Evolutionary conservation across 2,329 filamentous ascomycete species (phyloP).

Genomic region (Diaporthe citriasiana): DNA sequence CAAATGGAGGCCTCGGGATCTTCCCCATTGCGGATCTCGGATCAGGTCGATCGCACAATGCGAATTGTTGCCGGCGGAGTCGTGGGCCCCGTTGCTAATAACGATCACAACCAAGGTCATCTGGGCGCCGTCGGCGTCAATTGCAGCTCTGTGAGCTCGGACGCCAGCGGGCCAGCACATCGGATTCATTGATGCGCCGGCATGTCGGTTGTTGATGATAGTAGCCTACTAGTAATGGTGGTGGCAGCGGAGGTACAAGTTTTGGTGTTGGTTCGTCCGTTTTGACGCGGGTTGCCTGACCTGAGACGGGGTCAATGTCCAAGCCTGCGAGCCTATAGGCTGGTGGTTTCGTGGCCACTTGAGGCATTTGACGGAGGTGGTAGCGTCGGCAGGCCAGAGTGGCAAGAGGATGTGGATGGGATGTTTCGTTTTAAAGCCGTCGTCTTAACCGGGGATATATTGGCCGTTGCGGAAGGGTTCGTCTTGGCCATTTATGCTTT

Average conservation of each 20-base stretch:
- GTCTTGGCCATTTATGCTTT: slow-evolving; percentile 34
- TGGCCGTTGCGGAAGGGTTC: slow-evolving; percentile 5
- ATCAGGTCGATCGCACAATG: slow-evolving; percentile 26
- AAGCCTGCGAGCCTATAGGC: not conserved
- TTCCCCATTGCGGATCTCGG: slow-evolving; percentile 34
- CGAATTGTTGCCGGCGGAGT: slow-evolving; percentile 1
- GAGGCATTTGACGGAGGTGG: slow-evolving; percentile 11
- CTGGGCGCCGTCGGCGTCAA: slow-evolving; percentile 24
- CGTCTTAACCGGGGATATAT: slow-evolving; percentile 4
- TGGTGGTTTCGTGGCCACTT: not conserved
- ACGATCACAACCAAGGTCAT: slow-evolving; percentile 15
- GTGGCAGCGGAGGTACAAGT: not conserved
- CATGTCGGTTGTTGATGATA: slow-evolving; percentile 4
- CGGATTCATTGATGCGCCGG: slow-evolving; percentile 2
- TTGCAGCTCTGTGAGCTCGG: slow-evolving; percentile 14
- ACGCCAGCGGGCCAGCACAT: slow-evolving; percentile 10
- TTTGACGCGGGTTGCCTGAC: slow-evolving; percentile 21
- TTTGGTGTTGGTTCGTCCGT: slow-evolving; percentile 4
- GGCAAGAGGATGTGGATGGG: slow-evolving; percentile 7
- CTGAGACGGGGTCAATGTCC: slow-evolving; percentile 26
- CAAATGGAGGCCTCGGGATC: slow-evolving; percentile 29
- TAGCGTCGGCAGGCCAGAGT: slow-evolving; percentile 7
- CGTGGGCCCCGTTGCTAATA: slow-evolving; percentile 8
- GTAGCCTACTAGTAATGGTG: not conserved
- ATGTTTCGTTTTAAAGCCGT: slow-evolving; percentile 25